These are phyloP conservation scores for Astrothelium macrocarpum DNA, from an alignment of 495 filamentous ascomycete species.

Conservation along the genomic window DNA sequence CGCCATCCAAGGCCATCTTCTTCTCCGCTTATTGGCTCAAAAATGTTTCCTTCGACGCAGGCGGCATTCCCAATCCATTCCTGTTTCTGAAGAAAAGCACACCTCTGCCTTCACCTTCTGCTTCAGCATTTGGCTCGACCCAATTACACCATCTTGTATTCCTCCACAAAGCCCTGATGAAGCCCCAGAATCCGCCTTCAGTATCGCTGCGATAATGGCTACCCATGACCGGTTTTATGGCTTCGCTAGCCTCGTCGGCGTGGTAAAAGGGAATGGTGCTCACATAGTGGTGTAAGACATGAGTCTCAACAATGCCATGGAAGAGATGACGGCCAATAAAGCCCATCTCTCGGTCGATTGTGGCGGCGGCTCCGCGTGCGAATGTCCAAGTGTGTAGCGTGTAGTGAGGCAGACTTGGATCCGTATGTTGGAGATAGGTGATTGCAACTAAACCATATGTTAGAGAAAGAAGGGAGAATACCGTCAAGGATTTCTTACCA, in stretches of 20 bases:
- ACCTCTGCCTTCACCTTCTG: conserved; percentile 50
- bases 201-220: conserved; percentile 66
- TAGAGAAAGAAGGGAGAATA: conserved; percentile 13
- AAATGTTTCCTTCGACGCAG: conserved; percentile 17
- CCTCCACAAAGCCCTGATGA: conserved; percentile 46
- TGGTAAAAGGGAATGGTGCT: conserved; percentile 83
- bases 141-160: conserved; percentile 65
- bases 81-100: conserved; percentile 66
- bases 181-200: conserved; percentile 50
- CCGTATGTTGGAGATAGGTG: conserved; percentile 87
- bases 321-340: conserved; percentile 79
- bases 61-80: conserved; percentile 42
- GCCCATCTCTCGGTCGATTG: conserved; percentile 81
- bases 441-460: conserved; percentile 28
- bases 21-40: conserved; percentile 19
- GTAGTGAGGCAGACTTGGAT: conserved; percentile 80
- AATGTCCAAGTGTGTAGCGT: conserved; percentile 68
- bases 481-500: conserved; percentile 41
- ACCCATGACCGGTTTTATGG: conserved; percentile 76
- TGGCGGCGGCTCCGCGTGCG: conserved; percentile 73
- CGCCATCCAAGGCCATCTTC: conserved; percentile 19
- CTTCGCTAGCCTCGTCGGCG: conserved; percentile 76
- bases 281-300: conserved; percentile 85
- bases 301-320: conserved; percentile 87
- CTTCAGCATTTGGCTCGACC: conserved; percentile 52